A percentile compares a stretch with the other conserved stretches of the same genome.
phyloP scores from a whole-genome alignment of 2,329 filamentous ascomycete species.

The Alternaria panax region DNA sequence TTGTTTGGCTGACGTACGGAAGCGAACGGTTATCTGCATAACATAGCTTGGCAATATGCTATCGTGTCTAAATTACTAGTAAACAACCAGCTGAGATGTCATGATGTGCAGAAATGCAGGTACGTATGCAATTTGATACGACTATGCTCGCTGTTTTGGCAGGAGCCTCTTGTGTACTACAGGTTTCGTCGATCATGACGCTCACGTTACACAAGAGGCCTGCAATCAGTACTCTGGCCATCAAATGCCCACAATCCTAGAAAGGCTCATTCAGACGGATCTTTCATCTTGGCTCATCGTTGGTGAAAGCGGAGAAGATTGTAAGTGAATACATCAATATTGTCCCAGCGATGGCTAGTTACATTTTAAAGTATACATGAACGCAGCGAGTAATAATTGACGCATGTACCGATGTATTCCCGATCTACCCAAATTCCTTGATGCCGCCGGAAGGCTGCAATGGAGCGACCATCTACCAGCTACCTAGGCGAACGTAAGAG shows the following conservation, averaged over 20 bases:
- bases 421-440: neutral
- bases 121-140: constrained; percentile 10
- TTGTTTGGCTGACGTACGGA: constrained; percentile 41
- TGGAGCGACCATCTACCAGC: constrained; percentile 6
- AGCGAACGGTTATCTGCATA: constrained; percentile 39
- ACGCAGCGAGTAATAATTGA: neutral
- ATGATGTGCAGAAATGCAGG: constrained; percentile 13
- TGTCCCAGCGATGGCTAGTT: neutral
- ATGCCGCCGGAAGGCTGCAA: constrained; percentile 1
- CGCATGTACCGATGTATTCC: neutral
- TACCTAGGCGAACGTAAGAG: constrained; percentile 7
- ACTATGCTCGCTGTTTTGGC: constrained; percentile 6
- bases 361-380: neutral
- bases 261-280: neutral
- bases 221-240: constrained; percentile 1
- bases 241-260: neutral
- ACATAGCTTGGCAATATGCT: constrained; percentile 32
- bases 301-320: neutral
- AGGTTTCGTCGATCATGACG: constrained; percentile 14
- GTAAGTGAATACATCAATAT: constrained; percentile 1
- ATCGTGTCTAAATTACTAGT: constrained; percentile 10
- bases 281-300: neutral
- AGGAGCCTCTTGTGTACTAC: constrained; percentile 8
- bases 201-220: constrained; percentile 12
- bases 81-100: constrained; percentile 17